Conservation (phyloP, 2,329 filamentous ascomycete species). For the Aspergillus carbonarius region DNA sequence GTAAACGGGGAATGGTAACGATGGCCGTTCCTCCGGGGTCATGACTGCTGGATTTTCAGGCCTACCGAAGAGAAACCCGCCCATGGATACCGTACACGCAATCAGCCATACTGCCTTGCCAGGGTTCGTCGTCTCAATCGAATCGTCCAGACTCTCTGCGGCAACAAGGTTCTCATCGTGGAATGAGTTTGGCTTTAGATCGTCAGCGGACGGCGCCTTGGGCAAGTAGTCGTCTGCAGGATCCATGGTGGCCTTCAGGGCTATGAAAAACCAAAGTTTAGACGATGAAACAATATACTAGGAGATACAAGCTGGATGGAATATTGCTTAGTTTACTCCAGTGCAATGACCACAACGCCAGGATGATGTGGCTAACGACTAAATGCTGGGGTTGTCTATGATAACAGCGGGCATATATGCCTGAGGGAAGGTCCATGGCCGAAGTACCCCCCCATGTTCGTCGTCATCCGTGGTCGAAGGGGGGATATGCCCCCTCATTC, state of each 20-base stretch:
- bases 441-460: neutral
- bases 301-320: neutral
- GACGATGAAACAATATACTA: neutral
- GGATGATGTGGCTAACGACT: neutral
- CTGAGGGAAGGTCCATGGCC: neutral
- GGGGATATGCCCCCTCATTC: neutral
- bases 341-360: neutral
- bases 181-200: conserved; percentile 1
- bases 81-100: conserved; percentile 19
- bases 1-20: neutral
- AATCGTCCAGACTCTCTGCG: conserved; percentile 8
- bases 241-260: neutral
- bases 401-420: neutral
- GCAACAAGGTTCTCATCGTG: conserved; percentile 1
- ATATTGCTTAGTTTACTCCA: neutral
- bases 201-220: neutral
- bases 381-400: neutral
- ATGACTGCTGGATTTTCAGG: neutral
- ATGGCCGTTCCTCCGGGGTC: neutral
- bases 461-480: neutral
- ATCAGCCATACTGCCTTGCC: conserved; percentile 17
- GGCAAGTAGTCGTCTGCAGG: neutral
- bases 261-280: neutral
- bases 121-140: conserved; percentile 15
- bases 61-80: conserved; percentile 19